Evolutionary conservation across 208 protist species (phyloP).

Genomic region (Wallacemonas sp.): DNA sequence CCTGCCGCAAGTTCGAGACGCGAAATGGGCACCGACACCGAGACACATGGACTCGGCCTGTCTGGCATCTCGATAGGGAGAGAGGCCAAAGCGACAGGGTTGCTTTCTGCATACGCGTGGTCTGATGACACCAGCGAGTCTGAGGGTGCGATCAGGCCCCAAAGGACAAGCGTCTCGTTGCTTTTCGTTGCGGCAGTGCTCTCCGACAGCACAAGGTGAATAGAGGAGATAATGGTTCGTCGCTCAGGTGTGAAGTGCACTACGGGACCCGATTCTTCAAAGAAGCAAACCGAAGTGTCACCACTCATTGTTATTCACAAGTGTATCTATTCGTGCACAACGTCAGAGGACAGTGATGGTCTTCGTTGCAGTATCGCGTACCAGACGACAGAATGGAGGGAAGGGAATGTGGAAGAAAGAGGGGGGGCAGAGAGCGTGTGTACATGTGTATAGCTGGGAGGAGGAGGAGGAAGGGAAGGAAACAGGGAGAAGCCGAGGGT

Average conservation of each 20-base stretch:
- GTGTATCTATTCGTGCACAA: too few species aligned
- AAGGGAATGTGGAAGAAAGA: neutral
- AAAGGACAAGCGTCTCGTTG: neutral
- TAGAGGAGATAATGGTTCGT: slow-evolving; percentile 13
- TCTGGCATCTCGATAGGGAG: slow-evolving; percentile 1
- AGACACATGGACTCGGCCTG: neutral
- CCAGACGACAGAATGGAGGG: neutral
- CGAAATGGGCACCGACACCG: slow-evolving; percentile 5
- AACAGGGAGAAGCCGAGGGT: too few species aligned
- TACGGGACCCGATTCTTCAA: slow-evolving; percentile 9
- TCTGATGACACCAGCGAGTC: neutral
- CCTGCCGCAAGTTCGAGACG: slow-evolving; percentile 24
- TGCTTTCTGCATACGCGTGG: neutral
- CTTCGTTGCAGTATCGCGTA: too few species aligned
- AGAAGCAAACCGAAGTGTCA: slow-evolving; percentile 7
- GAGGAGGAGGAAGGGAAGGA: neutral
- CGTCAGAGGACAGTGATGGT: too few species aligned
- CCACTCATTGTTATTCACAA: slow-evolving; percentile 1
- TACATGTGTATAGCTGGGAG: neutral
- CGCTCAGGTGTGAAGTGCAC: slow-evolving; percentile 10
- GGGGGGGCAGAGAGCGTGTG: too few species aligned
- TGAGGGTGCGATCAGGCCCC: neutral
- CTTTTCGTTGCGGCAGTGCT: neutral
- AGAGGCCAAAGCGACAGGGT: neutral
- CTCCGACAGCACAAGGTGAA: slow-evolving; percentile 4